Conservation (phyloP, 1,284 basidiomycete species). For the Rhodotorula sp. region DNA sequence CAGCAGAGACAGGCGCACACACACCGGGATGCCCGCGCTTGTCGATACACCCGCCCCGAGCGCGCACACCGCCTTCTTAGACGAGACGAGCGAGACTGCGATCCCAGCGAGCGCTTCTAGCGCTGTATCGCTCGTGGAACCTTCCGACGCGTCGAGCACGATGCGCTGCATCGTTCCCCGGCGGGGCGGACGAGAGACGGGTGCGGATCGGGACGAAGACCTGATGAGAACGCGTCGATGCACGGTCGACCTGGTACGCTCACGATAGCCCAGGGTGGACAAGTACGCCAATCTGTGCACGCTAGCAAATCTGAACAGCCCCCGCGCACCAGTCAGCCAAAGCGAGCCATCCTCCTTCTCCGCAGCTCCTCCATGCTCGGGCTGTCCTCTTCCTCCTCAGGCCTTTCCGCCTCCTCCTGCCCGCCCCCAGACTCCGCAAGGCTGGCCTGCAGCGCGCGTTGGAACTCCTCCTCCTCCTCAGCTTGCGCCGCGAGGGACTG, state of each 20-base stretch:
- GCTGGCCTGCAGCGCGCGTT: constrained; percentile 70
- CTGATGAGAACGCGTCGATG: not conserved
- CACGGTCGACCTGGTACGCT: not conserved
- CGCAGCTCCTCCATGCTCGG: constrained; percentile 75
- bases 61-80: not conserved
- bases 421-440: constrained; percentile 60
- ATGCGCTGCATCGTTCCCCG: not conserved
- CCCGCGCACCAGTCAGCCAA: constrained; percentile 51
- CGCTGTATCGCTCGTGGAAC: not conserved
- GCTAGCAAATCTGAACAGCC: not conserved
- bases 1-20: constrained; percentile 68
- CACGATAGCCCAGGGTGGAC: too few species aligned
- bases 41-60: constrained; percentile 89
- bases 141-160: not conserved
- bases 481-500: constrained; percentile 51
- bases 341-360: constrained; percentile 70
- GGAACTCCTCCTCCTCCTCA: constrained; percentile 69
- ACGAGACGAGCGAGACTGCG: not conserved
- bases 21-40: constrained; percentile 89
- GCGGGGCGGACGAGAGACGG: not conserved
- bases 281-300: not conserved
- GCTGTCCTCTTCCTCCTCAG: constrained; percentile 48
- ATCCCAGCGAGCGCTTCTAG: constrained; percentile 1
- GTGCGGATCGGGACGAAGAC: not conserved
- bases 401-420: constrained; percentile 38